These are phyloP conservation scores for Pythium aquatile DNA, from an alignment of 352 stramenopile species.

Conservation along the genomic window DNA sequence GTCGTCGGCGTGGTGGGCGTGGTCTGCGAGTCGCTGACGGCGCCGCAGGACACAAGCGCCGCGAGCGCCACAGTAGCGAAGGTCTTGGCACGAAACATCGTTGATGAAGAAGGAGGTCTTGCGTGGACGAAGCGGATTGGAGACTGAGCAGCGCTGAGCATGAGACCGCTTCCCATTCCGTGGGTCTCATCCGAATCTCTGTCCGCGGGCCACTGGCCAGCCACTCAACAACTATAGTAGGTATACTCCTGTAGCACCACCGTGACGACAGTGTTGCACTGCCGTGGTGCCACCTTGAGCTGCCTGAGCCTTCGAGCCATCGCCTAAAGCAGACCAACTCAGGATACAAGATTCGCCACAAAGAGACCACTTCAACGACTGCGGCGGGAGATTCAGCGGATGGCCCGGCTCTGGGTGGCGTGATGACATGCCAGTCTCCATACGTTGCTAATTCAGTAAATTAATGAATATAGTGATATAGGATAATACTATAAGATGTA, in stretches of 20 bases:
- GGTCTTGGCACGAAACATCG: conserved; percentile 4
- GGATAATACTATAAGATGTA: too few relatives aligned
- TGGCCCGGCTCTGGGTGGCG: background rate
- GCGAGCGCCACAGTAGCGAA: background rate
- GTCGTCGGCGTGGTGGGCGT: background rate
- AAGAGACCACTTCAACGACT: background rate
- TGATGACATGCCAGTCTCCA: background rate
- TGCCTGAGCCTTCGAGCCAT: background rate
- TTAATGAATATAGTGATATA: too few relatives aligned
- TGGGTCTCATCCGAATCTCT: background rate
- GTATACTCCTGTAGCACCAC: background rate
- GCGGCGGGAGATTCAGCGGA: background rate
- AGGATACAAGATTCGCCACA: background rate
- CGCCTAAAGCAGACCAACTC: background rate
- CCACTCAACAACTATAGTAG: too few relatives aligned
- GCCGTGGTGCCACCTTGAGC: background rate
- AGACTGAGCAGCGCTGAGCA: background rate
- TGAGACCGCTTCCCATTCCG: background rate
- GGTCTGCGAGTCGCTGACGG: background rate
- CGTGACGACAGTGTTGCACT: background rate
- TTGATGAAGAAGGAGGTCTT: background rate
- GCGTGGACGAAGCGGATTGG: background rate
- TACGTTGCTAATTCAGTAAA: background rate
- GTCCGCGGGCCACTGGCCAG: background rate
- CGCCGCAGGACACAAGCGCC: background rate